Evolutionary conservation across 2,329 filamentous ascomycete species (phyloP).

Genomic region (Pyrenophora teres): DNA sequence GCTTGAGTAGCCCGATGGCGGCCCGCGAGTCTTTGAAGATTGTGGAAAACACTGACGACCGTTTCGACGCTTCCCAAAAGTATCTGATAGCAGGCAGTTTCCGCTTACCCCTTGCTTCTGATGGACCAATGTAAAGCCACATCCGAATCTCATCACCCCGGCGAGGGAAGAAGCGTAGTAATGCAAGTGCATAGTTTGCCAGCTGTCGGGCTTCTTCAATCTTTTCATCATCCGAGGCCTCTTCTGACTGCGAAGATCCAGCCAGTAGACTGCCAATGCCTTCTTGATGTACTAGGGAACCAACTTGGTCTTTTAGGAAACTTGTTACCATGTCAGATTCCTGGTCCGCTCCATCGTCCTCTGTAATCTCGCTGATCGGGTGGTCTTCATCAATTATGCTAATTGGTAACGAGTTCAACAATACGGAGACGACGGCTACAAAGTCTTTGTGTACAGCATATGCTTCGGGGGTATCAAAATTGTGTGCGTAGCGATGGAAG

Average conservation of each 20-base stretch:
- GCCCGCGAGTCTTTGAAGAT: conserved; percentile 63
- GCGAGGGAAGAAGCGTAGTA: conserved; percentile 82
- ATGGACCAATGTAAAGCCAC: conserved; percentile 83
- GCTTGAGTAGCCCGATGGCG: conserved; percentile 62
- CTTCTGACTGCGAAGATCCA: conserved; percentile 46
- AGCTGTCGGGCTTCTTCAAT: conserved; percentile 70
- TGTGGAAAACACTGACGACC: conserved; percentile 61
- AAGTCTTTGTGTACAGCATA: conserved; percentile 58
- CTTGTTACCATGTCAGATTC: conserved; percentile 38
- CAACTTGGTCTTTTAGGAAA: conserved; percentile 68
- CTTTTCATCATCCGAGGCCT: conserved; percentile 41
- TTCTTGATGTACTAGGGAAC: conserved; percentile 73
- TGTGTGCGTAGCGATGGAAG: conserved; percentile 58
- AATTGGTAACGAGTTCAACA: conserved; percentile 62
- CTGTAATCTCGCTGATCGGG: conserved; percentile 36
- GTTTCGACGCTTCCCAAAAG: conserved; percentile 74
- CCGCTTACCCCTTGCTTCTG: conserved; percentile 49
- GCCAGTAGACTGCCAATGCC: conserved; percentile 70
- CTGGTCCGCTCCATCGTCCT: conserved; percentile 26
- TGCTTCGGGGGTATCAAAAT: conserved; percentile 44
- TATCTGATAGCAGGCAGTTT: conserved; percentile 73
- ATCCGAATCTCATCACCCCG: conserved; percentile 89
- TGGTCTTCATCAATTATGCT: conserved; percentile 58
- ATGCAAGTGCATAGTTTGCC: conserved; percentile 82
- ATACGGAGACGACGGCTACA: conserved; percentile 59